These are phyloP conservation scores for Talaromyces islandicus DNA, from an alignment of 2,329 filamentous ascomycete genomes.

Conservation along the genomic window DNA sequence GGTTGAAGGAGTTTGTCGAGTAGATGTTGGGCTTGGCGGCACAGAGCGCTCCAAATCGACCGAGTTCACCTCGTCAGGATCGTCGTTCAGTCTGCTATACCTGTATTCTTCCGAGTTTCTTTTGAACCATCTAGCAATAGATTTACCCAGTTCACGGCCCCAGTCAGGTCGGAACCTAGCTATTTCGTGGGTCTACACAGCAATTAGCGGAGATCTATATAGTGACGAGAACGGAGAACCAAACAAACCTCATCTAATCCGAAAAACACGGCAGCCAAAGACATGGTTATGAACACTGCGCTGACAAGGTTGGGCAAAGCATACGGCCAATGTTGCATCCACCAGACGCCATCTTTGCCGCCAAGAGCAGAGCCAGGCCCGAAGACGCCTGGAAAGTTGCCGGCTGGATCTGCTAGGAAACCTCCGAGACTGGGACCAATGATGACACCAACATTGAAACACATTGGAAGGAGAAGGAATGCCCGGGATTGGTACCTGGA, in stretches of 20 bases:
- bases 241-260: conserved; percentile 58
- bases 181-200: conserved; percentile 29
- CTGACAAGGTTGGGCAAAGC: conserved; percentile 65
- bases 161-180: conserved; percentile 35
- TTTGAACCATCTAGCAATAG: conserved; percentile 22
- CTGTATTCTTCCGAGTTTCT: conserved; percentile 18
- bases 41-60: conserved; percentile 27
- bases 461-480: conserved; percentile 59
- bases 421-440: conserved; percentile 59
- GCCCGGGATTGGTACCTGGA: conserved; percentile 45
- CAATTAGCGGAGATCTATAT: neutral
- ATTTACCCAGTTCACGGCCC: conserved; percentile 34
- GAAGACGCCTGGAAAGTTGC: conserved; percentile 58
- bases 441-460: conserved; percentile 61
- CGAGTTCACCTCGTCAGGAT: conserved; percentile 22
- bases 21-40: conserved; percentile 20
- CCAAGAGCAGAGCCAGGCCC: conserved; percentile 54
- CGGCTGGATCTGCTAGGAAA: conserved; percentile 60
- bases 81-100: conserved; percentile 29
- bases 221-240: neutral
- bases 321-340: conserved; percentile 63
- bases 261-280: conserved; percentile 52
- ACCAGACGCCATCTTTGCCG: conserved; percentile 53
- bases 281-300: conserved; percentile 52
- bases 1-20: conserved; percentile 16